phyloP scores from a whole-genome alignment of 2,329 filamentous ascomycete species.

The Colletotrichum liaoningense region DNA sequence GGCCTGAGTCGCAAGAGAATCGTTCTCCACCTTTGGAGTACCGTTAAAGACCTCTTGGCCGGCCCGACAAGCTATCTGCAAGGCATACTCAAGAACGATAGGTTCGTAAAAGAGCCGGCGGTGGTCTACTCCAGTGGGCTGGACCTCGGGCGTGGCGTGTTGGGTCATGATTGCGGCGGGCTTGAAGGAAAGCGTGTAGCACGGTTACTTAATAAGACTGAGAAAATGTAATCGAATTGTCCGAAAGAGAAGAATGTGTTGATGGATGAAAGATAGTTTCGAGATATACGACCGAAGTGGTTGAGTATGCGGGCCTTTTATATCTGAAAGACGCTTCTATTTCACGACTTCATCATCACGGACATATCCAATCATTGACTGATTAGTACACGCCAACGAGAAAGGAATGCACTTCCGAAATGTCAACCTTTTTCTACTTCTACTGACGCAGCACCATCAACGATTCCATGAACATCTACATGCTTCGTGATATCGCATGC shows the following conservation, averaged over 20 bases:
- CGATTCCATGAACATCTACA: background rate
- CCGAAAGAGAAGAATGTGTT: background rate
- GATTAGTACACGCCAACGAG: background rate
- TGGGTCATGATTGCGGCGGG: background rate
- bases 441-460: background rate
- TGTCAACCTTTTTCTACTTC: background rate
- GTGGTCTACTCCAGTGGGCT: background rate
- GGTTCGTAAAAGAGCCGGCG: conserved; percentile 44
- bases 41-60: background rate
- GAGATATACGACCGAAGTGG: background rate
- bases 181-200: background rate
- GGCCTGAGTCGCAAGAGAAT: conserved; percentile 30
- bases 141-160: background rate
- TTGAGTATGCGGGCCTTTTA: background rate
- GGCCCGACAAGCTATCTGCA: conserved; percentile 35
- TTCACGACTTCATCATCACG: background rate
- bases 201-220: background rate
- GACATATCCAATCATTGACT: background rate
- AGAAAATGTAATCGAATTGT: background rate
- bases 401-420: background rate
- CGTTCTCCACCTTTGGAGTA: background rate
- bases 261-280: background rate
- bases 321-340: background rate
- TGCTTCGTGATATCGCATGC: background rate
- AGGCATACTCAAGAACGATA: conserved; percentile 42